A percentile compares a stretch with the other conserved stretches of the same genome.
phyloP scores from a whole-genome alignment of 2,329 filamentous ascomycete genomes.

The Claviceps lovelessii region DNA sequence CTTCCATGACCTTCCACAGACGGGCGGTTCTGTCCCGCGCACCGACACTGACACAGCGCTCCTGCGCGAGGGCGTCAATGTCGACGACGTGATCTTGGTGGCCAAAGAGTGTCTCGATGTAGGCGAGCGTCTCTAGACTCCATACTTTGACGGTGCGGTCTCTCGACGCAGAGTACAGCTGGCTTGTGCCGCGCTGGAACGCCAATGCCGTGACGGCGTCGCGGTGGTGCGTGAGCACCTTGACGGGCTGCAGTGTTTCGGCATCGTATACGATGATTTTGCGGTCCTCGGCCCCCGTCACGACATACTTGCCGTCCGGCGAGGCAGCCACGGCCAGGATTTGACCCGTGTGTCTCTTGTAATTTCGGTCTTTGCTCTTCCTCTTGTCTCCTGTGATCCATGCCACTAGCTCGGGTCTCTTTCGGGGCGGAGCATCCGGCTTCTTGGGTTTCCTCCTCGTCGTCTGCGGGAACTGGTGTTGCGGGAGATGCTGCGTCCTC shows the following conservation, averaged over 20 bases:
- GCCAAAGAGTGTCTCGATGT: slow-evolving; percentile 89
- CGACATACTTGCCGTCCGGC: slow-evolving; percentile 78
- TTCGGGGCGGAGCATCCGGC: slow-evolving; percentile 41
- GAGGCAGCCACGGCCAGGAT: slow-evolving; percentile 81
- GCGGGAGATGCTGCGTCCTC: slow-evolving; percentile 57
- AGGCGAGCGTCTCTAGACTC: slow-evolving; percentile 82
- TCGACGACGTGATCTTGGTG: slow-evolving; percentile 86
- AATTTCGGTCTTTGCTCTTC: slow-evolving; percentile 48
- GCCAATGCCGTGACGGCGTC: slow-evolving; percentile 73
- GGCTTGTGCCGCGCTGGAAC: slow-evolving; percentile 78
- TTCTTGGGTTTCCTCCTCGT: slow-evolving; percentile 45
- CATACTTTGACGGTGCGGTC: slow-evolving; percentile 94
- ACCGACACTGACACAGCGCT: slow-evolving; percentile 83
- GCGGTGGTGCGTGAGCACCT: slow-evolving; percentile 81
- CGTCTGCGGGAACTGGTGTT: slow-evolving; percentile 44
- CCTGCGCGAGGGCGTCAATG: slow-evolving; percentile 67
- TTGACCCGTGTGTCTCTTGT: slow-evolving; percentile 61
- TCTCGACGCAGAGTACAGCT: slow-evolving; percentile 79
- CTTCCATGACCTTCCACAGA: slow-evolving; percentile 91
- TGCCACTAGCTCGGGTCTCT: slow-evolving; percentile 47
- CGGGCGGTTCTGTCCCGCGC: slow-evolving; percentile 81
- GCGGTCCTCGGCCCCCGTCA: slow-evolving; percentile 74
- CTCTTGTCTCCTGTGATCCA: slow-evolving; percentile 48
- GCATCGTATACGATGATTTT: slow-evolving; percentile 83
- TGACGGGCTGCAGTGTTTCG: slow-evolving; percentile 59